These are phyloP conservation scores for Trichoderma gracile DNA, from an alignment of 2,329 filamentous ascomycete genomes.

Conservation along the genomic window DNA sequence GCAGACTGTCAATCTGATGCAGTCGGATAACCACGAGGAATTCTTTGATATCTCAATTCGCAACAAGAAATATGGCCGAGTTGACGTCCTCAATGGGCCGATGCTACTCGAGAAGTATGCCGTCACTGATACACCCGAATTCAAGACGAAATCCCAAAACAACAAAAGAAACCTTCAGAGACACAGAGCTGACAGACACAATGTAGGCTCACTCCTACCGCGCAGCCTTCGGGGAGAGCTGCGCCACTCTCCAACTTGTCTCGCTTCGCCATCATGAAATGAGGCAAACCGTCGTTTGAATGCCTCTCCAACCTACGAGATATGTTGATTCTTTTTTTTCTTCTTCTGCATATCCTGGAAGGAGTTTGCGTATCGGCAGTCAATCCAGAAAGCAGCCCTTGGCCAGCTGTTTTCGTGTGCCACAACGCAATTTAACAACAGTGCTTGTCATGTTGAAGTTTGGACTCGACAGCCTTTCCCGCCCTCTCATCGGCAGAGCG, in stretches of 20 bases:
- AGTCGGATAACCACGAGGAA: constrained; percentile 87
- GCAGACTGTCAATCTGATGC: constrained; percentile 87
- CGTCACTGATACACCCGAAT: background rate
- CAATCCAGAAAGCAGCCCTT: background rate
- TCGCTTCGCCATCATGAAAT: constrained; percentile 65
- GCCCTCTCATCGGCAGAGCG: background rate
- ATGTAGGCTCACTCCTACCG: constrained; percentile 62
- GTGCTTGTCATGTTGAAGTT: background rate
- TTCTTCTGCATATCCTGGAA: background rate
- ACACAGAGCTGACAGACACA: constrained; percentile 16
- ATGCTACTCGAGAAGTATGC: constrained; percentile 85
- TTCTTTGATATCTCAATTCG: constrained; percentile 90
- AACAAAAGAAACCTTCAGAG: background rate
- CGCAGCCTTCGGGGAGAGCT: constrained; percentile 58
- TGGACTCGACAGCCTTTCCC: background rate
- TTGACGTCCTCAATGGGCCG: constrained; percentile 87
- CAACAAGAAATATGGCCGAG: constrained; percentile 91
- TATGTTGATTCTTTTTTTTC: background rate
- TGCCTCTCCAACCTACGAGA: background rate
- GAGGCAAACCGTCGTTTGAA: constrained; percentile 18
- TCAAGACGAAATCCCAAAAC: background rate
- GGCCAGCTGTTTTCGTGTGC: background rate
- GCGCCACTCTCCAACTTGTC: constrained; percentile 71
- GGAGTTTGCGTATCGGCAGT: background rate
- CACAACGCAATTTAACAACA: background rate